phyloP scores from a whole-genome alignment of 768 basidiomycete species.

The Psilocybe tampanensis region DNA sequence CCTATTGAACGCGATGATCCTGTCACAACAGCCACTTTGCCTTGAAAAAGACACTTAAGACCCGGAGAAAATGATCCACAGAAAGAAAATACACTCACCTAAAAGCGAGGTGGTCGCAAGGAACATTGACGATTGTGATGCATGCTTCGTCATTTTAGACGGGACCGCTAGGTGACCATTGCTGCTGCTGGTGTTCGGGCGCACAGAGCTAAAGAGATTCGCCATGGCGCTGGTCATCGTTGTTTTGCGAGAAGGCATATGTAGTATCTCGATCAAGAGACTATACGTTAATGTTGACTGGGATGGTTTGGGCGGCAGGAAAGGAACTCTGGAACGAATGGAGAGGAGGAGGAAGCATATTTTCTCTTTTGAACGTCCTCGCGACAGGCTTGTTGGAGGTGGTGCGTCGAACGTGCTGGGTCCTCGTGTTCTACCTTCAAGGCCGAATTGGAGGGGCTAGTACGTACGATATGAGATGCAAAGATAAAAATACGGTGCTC shows the following conservation, averaged over 20 bases:
- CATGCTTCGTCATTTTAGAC: constrained; percentile 20
- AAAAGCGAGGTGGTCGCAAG: constrained; percentile 29
- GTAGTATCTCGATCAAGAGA: background rate
- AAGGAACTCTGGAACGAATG: too few species aligned
- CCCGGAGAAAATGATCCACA: background rate
- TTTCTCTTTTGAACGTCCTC: too few species aligned
- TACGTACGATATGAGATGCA: too few species aligned
- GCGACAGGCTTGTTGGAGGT: too few species aligned
- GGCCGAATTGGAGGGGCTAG: too few species aligned
- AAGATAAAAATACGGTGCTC: too few species aligned
- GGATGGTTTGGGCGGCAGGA: too few species aligned
- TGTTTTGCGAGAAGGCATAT: constrained; percentile 17
- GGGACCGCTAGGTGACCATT: constrained; percentile 21
- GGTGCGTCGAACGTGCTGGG: too few species aligned
- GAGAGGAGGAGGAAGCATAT: too few species aligned
- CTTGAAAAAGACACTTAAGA: constrained; percentile 25
- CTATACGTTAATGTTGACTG: background rate
- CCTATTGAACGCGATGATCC: constrained; percentile 65
- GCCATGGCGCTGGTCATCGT: constrained; percentile 26
- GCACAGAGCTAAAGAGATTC: constrained; percentile 25
- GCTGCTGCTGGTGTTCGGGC: constrained; percentile 16
- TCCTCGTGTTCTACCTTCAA: too few species aligned
- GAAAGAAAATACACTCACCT: constrained; percentile 15
- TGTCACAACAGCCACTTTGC: constrained; percentile 61
- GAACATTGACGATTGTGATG: constrained; percentile 23